phyloP scores from a whole-genome alignment of 352 stramenopile genomes.

The Phytophthora idaei region DNA sequence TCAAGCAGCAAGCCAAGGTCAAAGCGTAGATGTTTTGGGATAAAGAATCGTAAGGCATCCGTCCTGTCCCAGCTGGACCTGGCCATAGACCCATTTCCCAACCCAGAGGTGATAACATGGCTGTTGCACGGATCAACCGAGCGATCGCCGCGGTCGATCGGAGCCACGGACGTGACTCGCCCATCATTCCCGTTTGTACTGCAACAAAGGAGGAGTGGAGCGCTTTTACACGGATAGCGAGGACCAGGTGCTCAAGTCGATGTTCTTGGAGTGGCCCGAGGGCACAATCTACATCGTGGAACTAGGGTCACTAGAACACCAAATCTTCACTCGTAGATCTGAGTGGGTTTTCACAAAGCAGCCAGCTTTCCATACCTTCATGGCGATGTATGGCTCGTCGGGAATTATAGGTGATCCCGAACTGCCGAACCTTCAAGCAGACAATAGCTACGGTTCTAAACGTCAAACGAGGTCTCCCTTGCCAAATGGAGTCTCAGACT shows the following conservation, averaged over 20 bases:
- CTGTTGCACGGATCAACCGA: background rate
- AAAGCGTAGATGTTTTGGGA: slow-evolving; percentile 7
- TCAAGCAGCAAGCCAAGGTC: slow-evolving; percentile 23
- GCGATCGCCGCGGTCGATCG: background rate
- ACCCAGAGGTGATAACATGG: background rate
- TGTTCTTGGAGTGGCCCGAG: background rate
- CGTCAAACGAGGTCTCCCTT: background rate
- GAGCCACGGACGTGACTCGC: background rate
- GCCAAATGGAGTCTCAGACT: background rate
- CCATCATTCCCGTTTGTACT: background rate
- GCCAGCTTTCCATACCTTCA: background rate
- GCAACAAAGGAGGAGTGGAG: background rate
- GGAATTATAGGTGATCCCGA: too few relatives aligned
- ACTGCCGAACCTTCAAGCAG: too few relatives aligned
- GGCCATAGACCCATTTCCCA: too few relatives aligned
- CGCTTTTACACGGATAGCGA: background rate
- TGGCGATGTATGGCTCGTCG: background rate
- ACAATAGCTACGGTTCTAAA: background rate
- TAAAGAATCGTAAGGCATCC: too few relatives aligned
- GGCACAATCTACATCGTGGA: slow-evolving; percentile 1
- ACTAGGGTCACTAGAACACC: background rate
- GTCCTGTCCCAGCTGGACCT: too few relatives aligned
- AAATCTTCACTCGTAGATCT: background rate
- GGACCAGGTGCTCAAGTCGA: background rate
- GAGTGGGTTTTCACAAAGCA: background rate